A percentile compares a stretch with the other conserved stretches of the same genome.
These are phyloP conservation scores for Cladosporium sp. DNA, from an alignment of 2,329 filamentous ascomycete species.

Conservation along the genomic window DNA sequence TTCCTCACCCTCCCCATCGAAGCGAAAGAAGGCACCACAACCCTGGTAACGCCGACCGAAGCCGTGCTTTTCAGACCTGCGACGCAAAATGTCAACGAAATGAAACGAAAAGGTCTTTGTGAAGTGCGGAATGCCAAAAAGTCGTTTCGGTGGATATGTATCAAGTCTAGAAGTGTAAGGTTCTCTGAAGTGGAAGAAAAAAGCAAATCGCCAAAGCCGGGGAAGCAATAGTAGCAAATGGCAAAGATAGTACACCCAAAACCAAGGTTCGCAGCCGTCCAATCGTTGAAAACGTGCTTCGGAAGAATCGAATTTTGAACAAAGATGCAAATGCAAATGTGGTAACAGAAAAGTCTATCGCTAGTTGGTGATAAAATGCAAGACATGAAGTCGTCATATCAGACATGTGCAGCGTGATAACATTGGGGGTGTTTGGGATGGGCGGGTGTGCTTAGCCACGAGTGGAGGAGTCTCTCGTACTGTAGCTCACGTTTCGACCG, in stretches of 20 bases:
- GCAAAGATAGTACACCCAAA: not conserved
- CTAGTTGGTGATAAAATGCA: conserved; percentile 3
- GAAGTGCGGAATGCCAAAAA: not conserved
- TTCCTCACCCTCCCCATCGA: not conserved
- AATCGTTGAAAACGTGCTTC: not conserved
- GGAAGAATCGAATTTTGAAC: not conserved
- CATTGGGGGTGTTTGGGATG: not conserved
- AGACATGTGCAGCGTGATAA: conserved; percentile 2
- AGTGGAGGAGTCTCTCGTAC: conserved; percentile 20
- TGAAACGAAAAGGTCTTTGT: not conserved
- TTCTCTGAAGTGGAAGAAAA: not conserved
- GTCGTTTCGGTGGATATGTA: not conserved
- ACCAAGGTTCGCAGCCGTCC: not conserved
- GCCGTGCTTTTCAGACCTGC: not conserved
- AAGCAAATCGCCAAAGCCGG: not conserved
- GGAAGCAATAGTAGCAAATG: not conserved
- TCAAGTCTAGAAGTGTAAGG: not conserved
- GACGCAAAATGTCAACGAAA: not conserved
- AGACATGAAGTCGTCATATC: not conserved
- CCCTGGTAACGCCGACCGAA: not conserved
- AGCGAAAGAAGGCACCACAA: not conserved
- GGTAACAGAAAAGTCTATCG: not conserved
- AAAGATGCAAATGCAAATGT: conserved; percentile 6
- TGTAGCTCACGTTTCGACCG: conserved; percentile 18
- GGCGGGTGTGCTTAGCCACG: conserved; percentile 6